Base-by-base conservation (phyloP, 2,329 filamentous ascomycete genomes). In the Colletotrichum tropicale region DNA sequence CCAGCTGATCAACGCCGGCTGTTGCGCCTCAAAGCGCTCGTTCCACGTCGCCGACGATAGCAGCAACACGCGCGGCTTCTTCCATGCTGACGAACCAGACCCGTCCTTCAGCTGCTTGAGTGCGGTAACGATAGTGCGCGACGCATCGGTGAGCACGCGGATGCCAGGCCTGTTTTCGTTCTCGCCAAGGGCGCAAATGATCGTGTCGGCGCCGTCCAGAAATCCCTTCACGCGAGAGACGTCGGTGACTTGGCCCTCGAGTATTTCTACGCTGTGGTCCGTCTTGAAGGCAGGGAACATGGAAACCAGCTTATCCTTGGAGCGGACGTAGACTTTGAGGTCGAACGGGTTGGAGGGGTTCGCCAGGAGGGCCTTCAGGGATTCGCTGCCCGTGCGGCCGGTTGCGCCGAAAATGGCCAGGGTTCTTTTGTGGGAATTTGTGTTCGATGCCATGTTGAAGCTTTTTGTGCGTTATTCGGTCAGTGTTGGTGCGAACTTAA, bases 401-500 rank as follows among this genome's bases (percentile, higher is more conserved):
- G 74, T 76, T n/a, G 74, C 74, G 48, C 74, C 74, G 24, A 74
- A 74, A 12, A 76, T 68, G 28, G 65, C 74, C 13, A 76, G 24
- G 32, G 70, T 75, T 36, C 24, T 61, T 10, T 18, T 10, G 8
- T 2, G 8, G 4, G 67, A 12, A 21, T 32, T 28, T 15, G 32
- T 1, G 7, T 34, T 8, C 8, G 67, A 71, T 16, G 64, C 21
- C 58, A 66, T 69, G 3, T 36, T 62, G 26, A 28, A 26, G 12
- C 24, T 26, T 52, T 21, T 13, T 21, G 43, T 13, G 43, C 10
- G 24, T 21, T 21, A 21, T 43, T 16, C 6, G 24, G 16, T 67
- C 30, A 32, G 3, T 52, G 3, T 1, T 52, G 3, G 43, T 52
- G 10, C 15, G 6, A 58, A 28, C 9, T 0, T 9, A 58, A 30